Evolutionary conservation across 352 stramenopile species (phyloP).

Genomic region (Pelagophyceae sp.): DNA sequence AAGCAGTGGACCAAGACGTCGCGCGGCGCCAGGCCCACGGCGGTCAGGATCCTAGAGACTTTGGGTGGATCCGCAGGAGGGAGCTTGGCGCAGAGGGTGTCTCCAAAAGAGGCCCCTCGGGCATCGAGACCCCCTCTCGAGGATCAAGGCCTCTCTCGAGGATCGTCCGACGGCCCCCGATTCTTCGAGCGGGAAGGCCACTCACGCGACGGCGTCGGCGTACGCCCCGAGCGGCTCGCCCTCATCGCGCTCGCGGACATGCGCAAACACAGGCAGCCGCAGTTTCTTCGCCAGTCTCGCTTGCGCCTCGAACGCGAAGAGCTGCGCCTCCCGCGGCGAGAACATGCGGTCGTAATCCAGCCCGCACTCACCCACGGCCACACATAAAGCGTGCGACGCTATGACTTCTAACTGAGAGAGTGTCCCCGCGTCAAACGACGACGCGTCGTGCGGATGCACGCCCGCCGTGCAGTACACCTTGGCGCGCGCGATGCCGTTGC

Average conservation of each 20-base stretch:
- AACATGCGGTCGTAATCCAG: constrained; percentile 35
- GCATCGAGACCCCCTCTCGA: too few species aligned
- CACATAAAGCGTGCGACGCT: constrained; percentile 18
- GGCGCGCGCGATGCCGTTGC: neutral
- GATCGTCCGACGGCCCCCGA: too few species aligned
- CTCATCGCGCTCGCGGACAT: constrained; percentile 26
- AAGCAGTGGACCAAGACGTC: constrained; percentile 69
- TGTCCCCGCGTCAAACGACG: constrained; percentile 18
- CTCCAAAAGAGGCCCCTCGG: too few species aligned
- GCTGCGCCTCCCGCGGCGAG: constrained; percentile 27
- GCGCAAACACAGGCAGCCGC: constrained; percentile 26
- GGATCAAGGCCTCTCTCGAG: too few species aligned
- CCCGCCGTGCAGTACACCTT: neutral
- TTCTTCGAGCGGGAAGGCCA: too few species aligned
- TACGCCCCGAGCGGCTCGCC: constrained; percentile 39
- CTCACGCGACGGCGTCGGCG: constrained; percentile 52
- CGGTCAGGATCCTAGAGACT: constrained; percentile 45
- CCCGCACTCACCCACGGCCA: constrained; percentile 29
- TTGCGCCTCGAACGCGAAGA: constrained; percentile 25
- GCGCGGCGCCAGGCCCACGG: constrained; percentile 41
- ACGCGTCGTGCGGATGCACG: constrained; percentile 27
- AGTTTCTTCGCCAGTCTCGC: constrained; percentile 22
- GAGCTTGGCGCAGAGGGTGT: too few species aligned
- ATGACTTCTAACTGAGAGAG: constrained; percentile 1
- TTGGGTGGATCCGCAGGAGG: too few species aligned